Evolutionary conservation across 1,139 yeast species (phyloP).

Genomic region (Magnusiomyces fungicola): DNA sequence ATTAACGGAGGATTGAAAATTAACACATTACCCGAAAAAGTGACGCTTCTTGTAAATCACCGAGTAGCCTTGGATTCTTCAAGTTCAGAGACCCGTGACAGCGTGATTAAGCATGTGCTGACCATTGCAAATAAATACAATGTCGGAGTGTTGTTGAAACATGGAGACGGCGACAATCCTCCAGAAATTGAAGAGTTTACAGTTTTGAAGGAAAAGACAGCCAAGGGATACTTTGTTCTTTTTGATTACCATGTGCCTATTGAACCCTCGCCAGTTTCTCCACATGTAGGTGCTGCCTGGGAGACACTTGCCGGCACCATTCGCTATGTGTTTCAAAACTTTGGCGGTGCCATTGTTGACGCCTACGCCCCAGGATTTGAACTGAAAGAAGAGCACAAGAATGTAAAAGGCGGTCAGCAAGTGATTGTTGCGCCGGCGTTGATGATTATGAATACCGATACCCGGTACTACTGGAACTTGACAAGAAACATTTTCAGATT

Average conservation of each 20-base stretch:
- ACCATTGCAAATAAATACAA: slow-evolving; percentile 39
- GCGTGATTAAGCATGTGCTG: slow-evolving; percentile 34
- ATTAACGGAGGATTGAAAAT: slow-evolving; percentile 55
- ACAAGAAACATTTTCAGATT: slow-evolving; percentile 65
- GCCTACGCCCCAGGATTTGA: slow-evolving; percentile 31
- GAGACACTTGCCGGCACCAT: slow-evolving; percentile 49
- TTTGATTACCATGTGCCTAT: slow-evolving; percentile 26
- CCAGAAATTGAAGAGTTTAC: slow-evolving; percentile 7
- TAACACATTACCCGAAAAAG: slow-evolving; percentile 63
- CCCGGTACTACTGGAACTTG: slow-evolving; percentile 67
- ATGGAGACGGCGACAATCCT: slow-evolving; percentile 24
- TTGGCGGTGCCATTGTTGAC: slow-evolving; percentile 18
- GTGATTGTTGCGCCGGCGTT: slow-evolving; percentile 55
- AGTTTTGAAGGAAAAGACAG: slow-evolving; percentile 6
- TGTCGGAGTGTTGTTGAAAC: slow-evolving; percentile 40
- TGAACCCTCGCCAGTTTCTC: slow-evolving; percentile 56
- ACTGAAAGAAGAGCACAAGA: not conserved
- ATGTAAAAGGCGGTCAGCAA: not conserved
- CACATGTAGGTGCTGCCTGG: slow-evolving; percentile 45
- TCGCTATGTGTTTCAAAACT: slow-evolving; percentile 13
- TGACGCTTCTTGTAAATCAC: slow-evolving; percentile 45
- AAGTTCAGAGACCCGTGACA: slow-evolving; percentile 35
- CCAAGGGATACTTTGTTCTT: slow-evolving; percentile 29
- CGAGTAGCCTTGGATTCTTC: slow-evolving; percentile 46
- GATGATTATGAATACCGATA: slow-evolving; percentile 81